Evolutionary conservation across 2,329 filamentous ascomycete species (phyloP).

Genomic region (Colletotrichum chrysophilum): DNA sequence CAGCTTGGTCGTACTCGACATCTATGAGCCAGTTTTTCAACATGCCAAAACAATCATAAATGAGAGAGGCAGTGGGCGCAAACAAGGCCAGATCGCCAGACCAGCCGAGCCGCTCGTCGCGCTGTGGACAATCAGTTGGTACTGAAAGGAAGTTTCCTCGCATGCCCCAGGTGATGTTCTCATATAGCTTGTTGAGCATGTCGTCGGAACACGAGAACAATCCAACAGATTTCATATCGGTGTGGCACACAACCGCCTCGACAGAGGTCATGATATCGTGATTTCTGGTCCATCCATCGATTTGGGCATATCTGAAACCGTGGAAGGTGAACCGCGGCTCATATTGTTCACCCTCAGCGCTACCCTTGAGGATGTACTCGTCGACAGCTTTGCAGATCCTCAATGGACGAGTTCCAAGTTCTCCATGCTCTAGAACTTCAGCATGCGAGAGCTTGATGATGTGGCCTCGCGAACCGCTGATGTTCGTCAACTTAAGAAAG

Average conservation of each 20-base stretch:
- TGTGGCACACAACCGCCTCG: constrained; percentile 13
- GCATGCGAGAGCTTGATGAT: constrained; percentile 40
- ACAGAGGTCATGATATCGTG: background rate
- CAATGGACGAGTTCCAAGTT: constrained; percentile 42
- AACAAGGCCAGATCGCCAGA: constrained; percentile 10
- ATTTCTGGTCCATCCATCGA: constrained; percentile 43
- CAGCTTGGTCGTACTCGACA: constrained; percentile 28
- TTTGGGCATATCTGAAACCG: constrained; percentile 54
- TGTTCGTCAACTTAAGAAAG: constrained; percentile 27
- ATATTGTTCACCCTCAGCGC: constrained; percentile 32
- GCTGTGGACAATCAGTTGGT: constrained; percentile 17
- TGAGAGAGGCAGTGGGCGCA: constrained; percentile 1
- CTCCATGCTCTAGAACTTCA: constrained; percentile 48
- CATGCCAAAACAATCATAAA: constrained; percentile 9
- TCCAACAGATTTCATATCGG: constrained; percentile 5
- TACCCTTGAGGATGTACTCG: constrained; percentile 30
- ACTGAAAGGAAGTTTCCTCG: constrained; percentile 17
- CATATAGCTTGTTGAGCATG: constrained; percentile 7
- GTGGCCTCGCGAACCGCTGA: constrained; percentile 25
- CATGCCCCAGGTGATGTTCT: constrained; percentile 12
- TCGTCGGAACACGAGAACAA: constrained; percentile 8
- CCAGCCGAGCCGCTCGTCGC: constrained; percentile 16
- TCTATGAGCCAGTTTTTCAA: constrained; percentile 10
- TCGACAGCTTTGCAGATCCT: constrained; percentile 40
- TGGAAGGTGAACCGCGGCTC: constrained; percentile 55